phyloP scores from a whole-genome alignment of 2,329 filamentous ascomycete genomes.

The Mycosphaerella arachidis region DNA sequence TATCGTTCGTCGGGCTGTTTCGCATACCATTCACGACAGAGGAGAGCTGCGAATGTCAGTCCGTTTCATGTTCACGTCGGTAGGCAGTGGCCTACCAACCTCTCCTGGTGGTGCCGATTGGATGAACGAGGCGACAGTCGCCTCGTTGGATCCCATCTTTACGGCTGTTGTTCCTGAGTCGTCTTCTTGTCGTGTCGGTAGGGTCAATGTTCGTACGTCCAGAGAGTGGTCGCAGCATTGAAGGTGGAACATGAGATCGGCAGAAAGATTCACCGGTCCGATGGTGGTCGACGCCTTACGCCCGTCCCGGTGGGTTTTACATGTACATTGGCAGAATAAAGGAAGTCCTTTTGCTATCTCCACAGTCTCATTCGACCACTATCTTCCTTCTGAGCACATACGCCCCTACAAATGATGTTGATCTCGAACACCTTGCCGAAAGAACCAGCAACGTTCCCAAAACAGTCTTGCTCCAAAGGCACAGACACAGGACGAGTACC shows the following conservation, averaged over 20 bases:
- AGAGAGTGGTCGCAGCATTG: background rate
- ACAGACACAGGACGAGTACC: no score
- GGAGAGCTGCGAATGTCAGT: constrained; percentile 57
- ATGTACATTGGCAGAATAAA: no score
- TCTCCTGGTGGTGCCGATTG: constrained; percentile 94
- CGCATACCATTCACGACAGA: constrained; percentile 80
- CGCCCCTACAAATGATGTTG: no score
- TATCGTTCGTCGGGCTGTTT: background rate
- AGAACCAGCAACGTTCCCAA: no score
- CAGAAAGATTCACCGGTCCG: no score
- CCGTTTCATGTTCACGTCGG: constrained; percentile 20
- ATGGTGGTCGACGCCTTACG: no score
- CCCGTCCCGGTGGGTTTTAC: no score
- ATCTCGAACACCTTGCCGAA: no score
- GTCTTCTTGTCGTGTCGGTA: background rate
- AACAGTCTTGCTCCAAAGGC: no score
- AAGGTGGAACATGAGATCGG: background rate
- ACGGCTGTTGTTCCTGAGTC: background rate
- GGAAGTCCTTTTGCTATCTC: no score
- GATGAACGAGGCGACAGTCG: constrained; percentile 67
- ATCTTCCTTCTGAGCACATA: no score
- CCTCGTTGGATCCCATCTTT: constrained; percentile 31
- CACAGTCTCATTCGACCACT: no score
- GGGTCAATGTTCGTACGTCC: background rate
- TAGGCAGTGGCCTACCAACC: constrained; percentile 52